phyloP scores from a whole-genome alignment of 139 green algal species.

The Volvox reticuliferus region DNA sequence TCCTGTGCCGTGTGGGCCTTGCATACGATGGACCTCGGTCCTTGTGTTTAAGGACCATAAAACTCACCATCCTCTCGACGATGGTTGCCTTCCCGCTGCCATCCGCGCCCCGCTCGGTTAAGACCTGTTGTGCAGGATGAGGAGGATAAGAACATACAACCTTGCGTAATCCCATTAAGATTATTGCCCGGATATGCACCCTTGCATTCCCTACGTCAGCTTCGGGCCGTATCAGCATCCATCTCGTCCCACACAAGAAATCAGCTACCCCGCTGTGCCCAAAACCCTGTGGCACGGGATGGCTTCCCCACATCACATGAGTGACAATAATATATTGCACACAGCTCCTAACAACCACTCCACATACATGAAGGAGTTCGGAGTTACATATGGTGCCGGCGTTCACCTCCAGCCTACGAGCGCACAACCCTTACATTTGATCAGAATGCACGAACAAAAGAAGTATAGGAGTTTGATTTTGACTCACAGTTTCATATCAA shows the following conservation, averaged over 20 bases:
- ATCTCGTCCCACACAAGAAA: no score
- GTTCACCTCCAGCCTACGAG: slow-evolving; percentile 4
- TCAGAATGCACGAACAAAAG: not conserved
- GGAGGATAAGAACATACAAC: no score
- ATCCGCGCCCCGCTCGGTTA: slow-evolving; percentile 19
- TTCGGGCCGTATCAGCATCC: no score
- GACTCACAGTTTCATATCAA: not conserved
- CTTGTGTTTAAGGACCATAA: no score
- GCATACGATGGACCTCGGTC: no score
- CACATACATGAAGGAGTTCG: slow-evolving; percentile 18
- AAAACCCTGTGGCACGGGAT: not conserved
- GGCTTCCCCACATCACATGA: not conserved
- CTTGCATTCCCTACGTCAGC: no score
- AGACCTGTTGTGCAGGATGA: not conserved
- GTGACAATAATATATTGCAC: not conserved
- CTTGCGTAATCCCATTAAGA: no score
- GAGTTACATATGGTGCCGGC: not conserved
- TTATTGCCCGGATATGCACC: no score
- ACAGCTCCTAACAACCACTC: not conserved
- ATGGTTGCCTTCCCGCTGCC: not conserved
- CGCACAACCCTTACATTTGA: not conserved
- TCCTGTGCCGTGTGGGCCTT: no score
- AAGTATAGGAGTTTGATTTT: not conserved
- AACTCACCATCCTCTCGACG: slow-evolving; percentile 19
- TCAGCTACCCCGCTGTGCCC: no score